Conservation (phyloP, 805 yeast species). For the Teunomyces stri region DNA sequence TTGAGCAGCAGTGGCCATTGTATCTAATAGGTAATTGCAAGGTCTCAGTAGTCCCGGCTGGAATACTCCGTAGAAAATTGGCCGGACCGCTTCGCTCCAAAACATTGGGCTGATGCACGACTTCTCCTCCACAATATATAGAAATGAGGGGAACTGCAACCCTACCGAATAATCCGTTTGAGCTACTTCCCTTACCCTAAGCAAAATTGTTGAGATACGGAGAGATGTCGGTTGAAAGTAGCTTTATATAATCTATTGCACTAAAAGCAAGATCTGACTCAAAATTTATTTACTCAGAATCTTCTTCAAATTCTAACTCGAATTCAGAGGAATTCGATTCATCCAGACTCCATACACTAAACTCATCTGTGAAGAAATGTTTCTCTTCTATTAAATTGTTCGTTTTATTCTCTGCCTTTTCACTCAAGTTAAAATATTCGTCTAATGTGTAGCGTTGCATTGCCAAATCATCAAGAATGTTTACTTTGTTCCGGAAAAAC, state of each 20-base stretch:
- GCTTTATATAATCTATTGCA: not conserved
- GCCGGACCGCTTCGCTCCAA: slow-evolving; percentile 2
- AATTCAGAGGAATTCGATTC: not conserved
- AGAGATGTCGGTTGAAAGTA: no score
- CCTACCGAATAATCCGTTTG: not conserved
- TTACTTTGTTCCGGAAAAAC: not conserved
- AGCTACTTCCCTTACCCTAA: not conserved
- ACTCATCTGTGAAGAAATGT: not conserved
- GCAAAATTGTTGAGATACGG: not conserved
- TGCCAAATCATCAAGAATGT: not conserved
- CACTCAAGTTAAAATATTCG: not conserved
- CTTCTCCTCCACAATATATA: slow-evolving; percentile 1
- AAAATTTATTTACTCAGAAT: not conserved
- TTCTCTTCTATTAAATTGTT: not conserved
- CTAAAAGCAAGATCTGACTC: not conserved
- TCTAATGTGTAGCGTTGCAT: not conserved
- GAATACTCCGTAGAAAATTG: not conserved
- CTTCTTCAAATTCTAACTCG: not conserved
- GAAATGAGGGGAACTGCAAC: not conserved
- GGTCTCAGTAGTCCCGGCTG: not conserved
- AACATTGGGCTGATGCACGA: not conserved
- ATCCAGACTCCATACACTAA: not conserved
- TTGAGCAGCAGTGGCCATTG: slow-evolving; percentile 28
- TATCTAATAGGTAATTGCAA: slow-evolving; percentile 1
- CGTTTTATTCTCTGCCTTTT: not conserved